These are phyloP conservation scores for Digitaria exilis DNA, from an alignment of 202 grass and related monocot genomes.

Conservation along the genomic window DNA sequence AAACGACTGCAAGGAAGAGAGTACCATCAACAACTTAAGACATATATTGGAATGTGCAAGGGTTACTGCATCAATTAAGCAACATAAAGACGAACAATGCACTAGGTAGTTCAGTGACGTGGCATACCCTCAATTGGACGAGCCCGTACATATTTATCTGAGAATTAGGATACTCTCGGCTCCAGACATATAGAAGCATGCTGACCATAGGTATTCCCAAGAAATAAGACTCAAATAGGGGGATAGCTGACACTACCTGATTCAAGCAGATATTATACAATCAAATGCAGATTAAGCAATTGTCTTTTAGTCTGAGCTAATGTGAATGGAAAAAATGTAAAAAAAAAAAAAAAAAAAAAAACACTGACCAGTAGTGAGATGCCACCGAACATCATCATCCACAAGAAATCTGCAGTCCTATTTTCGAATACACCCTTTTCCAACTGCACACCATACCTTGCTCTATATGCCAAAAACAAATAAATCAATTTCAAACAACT, in stretches of 20 bases:
- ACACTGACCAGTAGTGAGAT: conserved; percentile 68
- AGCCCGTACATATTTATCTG: conserved; percentile 92
- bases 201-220: conserved; percentile 77
- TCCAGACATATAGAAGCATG: conserved; percentile 98
- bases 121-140: conserved; percentile 75
- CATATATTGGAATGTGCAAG: not conserved
- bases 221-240: conserved; percentile 22
- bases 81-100: conserved; percentile 15
- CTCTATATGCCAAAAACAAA: conserved; percentile 65
- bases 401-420: conserved; percentile 88
- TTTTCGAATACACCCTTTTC: conserved; percentile 88
- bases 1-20: conserved; percentile 69
- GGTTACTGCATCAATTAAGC: not conserved
- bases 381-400: conserved; percentile 97
- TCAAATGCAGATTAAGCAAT: conserved; percentile 5
- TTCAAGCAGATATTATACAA: conserved; percentile 30
- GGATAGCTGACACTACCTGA: conserved; percentile 76
- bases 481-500: conserved; percentile 35
- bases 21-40: not conserved
- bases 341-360: conserved; percentile 43
- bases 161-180: conserved; percentile 85
- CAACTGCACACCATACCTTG: conserved; percentile 90
- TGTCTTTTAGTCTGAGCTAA: not conserved
- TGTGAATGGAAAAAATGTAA: not conserved
- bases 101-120: not conserved